phyloP scores from a whole-genome alignment of 2,329 filamentous ascomycete genomes.

The Fusarium staphyleae region DNA sequence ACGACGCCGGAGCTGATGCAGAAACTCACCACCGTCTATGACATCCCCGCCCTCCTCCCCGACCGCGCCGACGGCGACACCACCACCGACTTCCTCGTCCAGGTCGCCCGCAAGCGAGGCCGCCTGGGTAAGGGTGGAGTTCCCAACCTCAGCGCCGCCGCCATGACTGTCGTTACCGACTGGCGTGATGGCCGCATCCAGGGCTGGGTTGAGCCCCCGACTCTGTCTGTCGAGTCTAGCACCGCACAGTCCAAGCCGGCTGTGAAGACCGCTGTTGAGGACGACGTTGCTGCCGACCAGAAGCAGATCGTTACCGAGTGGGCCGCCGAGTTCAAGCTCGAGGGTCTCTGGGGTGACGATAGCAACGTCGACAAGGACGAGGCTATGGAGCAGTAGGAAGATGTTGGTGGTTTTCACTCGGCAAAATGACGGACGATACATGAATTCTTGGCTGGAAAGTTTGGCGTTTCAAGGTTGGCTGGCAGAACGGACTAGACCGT shows the following conservation, averaged over 20 bases:
- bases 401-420: conserved; percentile 18
- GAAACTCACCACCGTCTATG: conserved; percentile 84
- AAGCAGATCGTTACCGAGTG: conserved; percentile 91
- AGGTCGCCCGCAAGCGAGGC: conserved; percentile 92
- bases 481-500: conserved; percentile 42
- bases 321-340: conserved; percentile 94
- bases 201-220: conserved; percentile 85
- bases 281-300: conserved; percentile 66
- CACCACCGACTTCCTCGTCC: conserved; percentile 90
- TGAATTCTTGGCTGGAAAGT: conserved; percentile 43
- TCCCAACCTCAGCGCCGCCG: conserved; percentile 86
- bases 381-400: conserved; percentile 59
- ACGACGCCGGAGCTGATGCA: conserved; percentile 74
- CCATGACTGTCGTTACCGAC: conserved; percentile 93
- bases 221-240: conserved; percentile 60
- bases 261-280: conserved; percentile 51
- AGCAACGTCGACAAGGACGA: conserved; percentile 48
- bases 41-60: conserved; percentile 78
- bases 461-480: conserved; percentile 46
- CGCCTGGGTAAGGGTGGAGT: conserved; percentile 87
- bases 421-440: conserved; percentile 40
- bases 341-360: conserved; percentile 88
- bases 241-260: conserved; percentile 43
- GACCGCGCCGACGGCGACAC: conserved; percentile 72
- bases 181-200: conserved; percentile 96